Conservation (phyloP, 73 alveolate genomes). For the Paramecium biaurelia region DNA sequence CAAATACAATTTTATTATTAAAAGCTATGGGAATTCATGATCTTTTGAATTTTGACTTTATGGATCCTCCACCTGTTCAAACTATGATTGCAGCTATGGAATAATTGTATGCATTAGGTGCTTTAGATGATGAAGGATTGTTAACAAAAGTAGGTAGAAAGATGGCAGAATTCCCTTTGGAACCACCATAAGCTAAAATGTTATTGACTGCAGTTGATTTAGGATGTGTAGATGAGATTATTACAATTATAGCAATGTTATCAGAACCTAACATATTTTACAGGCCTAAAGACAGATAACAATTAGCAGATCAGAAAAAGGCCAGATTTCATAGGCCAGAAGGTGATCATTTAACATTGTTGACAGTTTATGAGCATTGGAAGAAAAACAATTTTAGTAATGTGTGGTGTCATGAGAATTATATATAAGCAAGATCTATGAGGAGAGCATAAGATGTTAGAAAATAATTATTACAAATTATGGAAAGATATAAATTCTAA, state of each 20-base stretch:
- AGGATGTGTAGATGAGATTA: conserved; percentile 98
- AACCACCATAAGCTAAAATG: conserved; percentile 98
- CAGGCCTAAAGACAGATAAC: conserved; percentile 98
- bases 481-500: conserved; percentile 90
- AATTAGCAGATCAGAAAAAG: conserved; percentile 97
- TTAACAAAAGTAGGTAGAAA: conserved; percentile 93
- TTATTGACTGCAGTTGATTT: conserved; percentile 98
- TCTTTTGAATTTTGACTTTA: conserved; percentile 96
- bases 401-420: conserved; percentile 99
- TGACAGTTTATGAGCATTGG: conserved; percentile 98
- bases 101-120: conserved; percentile 91
- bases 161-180: conserved; percentile 99
- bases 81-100: conserved; percentile 92
- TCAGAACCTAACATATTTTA: conserved; percentile 97
- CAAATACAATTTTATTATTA: conserved; percentile 96
- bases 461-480: conserved; percentile 86
- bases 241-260: conserved; percentile 98
- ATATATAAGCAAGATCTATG: conserved; percentile 94
- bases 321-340: conserved; percentile 98
- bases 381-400: conserved; percentile 78
- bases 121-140: conserved; percentile 99
- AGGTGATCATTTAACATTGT: conserved; percentile 99
- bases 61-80: conserved; percentile 99
- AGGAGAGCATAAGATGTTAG: conserved; percentile 91
- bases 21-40: conserved; percentile 99